Percentiles rank a stretch among this genome's conserved stretches.
Evolutionary conservation across 2,329 filamentous ascomycete genomes (phyloP).

Genomic region (Exophiala xenobiotica): DNA sequence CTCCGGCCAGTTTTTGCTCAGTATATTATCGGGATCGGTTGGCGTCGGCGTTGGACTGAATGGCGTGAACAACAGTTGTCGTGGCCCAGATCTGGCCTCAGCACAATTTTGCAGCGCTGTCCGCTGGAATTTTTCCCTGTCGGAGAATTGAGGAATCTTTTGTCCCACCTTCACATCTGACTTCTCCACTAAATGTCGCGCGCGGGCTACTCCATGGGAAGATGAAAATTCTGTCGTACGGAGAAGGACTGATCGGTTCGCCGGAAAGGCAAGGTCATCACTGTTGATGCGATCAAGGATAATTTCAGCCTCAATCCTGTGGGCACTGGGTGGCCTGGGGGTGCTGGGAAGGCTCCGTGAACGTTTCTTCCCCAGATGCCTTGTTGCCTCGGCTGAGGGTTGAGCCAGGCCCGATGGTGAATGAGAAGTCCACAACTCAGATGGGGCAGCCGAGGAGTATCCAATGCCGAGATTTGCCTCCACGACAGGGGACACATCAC

Average conservation of each 20-base stretch:
- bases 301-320: slow-evolving; percentile 4
- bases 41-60: slow-evolving; percentile 6
- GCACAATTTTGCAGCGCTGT: slow-evolving; percentile 15
- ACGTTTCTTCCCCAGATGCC: not conserved
- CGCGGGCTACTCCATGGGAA: not conserved
- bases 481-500: not conserved
- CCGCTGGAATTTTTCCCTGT: slow-evolving; percentile 8
- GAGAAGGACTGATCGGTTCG: slow-evolving; percentile 9
- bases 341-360: not conserved
- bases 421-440: no score
- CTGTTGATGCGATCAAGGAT: not conserved
- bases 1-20: slow-evolving; percentile 4
- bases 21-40: slow-evolving; percentile 6
- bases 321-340: not conserved
- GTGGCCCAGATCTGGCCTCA: slow-evolving; percentile 4
- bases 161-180: slow-evolving; percentile 7
- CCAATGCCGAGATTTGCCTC: not conserved
- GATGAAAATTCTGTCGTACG: not conserved
- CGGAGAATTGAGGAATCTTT: slow-evolving; percentile 23
- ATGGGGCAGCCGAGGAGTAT: no score
- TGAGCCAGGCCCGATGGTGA: not conserved
- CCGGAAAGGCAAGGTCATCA: slow-evolving; percentile 4
- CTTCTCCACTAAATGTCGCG: slow-evolving; percentile 7
- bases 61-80: slow-evolving; percentile 4
- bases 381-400: slow-evolving; percentile 9